These are phyloP conservation scores for Athelia psychrophila DNA, from an alignment of 1,284 basidiomycete genomes.

Conservation along the genomic window DNA sequence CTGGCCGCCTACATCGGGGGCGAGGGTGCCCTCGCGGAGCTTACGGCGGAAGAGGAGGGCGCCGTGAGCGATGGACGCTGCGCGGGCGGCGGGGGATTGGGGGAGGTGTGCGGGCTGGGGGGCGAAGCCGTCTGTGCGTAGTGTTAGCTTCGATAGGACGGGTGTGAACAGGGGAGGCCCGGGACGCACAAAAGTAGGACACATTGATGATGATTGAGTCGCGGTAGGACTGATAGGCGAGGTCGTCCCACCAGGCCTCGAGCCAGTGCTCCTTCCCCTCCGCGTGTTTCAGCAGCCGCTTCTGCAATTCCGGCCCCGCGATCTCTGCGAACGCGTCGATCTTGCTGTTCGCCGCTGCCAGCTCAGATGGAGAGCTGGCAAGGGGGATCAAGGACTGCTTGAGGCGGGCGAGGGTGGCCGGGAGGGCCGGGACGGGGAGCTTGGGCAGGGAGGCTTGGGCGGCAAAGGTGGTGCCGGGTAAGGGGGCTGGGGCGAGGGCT, in stretches of 20 bases:
- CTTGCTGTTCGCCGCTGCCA: slow-evolving; percentile 46
- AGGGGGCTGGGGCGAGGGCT: slow-evolving; percentile 40
- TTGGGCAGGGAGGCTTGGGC: slow-evolving; percentile 44
- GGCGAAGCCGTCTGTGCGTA: slow-evolving; percentile 65
- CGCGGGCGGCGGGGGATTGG: slow-evolving; percentile 62
- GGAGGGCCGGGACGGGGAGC: slow-evolving; percentile 65
- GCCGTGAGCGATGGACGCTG: slow-evolving; percentile 69
- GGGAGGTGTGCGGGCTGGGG: slow-evolving; percentile 58
- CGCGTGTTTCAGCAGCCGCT: slow-evolving; percentile 48
- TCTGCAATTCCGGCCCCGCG: slow-evolving; percentile 55
- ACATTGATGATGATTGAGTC: slow-evolving; percentile 79
- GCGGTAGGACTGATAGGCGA: slow-evolving; percentile 67
- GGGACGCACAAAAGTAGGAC: slow-evolving; percentile 79
- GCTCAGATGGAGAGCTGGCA: slow-evolving; percentile 59
- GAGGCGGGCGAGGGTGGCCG: slow-evolving; percentile 53
- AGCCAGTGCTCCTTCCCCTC: slow-evolving; percentile 65
- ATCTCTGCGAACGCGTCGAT: slow-evolving; percentile 59
- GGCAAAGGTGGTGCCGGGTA: slow-evolving; percentile 39
- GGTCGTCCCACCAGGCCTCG: slow-evolving; percentile 83
- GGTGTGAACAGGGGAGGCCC: neutral
- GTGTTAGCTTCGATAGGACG: neutral
- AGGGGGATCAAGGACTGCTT: slow-evolving; percentile 64
- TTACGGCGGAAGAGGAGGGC: slow-evolving; percentile 72
- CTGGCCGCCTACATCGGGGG: slow-evolving; percentile 73
- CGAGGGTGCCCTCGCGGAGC: slow-evolving; percentile 63